Evolutionary conservation across 768 basidiomycete genomes (phyloP).

Genomic region (Suillus sp.): DNA sequence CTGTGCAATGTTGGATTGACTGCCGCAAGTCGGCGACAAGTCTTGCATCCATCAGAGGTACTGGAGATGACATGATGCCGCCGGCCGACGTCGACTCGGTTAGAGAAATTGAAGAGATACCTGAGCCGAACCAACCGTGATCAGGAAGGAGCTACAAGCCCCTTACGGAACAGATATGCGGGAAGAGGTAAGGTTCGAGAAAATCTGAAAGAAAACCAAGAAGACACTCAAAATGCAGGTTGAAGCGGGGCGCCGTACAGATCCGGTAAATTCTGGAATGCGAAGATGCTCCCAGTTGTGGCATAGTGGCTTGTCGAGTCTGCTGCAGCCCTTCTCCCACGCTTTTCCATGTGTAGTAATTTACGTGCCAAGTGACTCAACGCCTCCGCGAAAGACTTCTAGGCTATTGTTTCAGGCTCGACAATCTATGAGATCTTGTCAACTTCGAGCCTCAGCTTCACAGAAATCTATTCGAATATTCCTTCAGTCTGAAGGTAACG

Average conservation of each 20-base stretch:
- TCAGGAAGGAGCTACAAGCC: neutral
- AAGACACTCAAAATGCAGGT: slow-evolving; percentile 1
- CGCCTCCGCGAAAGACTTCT: neutral
- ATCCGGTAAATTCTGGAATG: neutral
- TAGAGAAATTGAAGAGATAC: neutral
- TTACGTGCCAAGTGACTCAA: neutral
- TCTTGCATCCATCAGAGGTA: slow-evolving; percentile 44
- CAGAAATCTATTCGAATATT: neutral
- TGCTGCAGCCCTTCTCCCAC: neutral
- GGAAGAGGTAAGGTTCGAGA: neutral
- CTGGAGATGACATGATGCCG: neutral
- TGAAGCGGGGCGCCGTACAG: too few species aligned
- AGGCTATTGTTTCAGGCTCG: neutral
- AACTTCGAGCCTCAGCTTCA: neutral
- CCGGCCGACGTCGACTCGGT: neutral
- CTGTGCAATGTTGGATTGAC: slow-evolving; percentile 72
- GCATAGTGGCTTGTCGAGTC: neutral
- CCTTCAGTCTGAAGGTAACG: neutral
- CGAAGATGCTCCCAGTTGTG: neutral
- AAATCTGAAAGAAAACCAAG: slow-evolving; percentile 7
- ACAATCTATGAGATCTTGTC: neutral
- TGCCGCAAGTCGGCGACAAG: slow-evolving; percentile 57
- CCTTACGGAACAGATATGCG: slow-evolving; percentile 3
- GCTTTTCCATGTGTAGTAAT: neutral
- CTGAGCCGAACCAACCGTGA: neutral